phyloP scores from a whole-genome alignment of 2,329 filamentous ascomycete species.

The Botrytis cinerea region DNA sequence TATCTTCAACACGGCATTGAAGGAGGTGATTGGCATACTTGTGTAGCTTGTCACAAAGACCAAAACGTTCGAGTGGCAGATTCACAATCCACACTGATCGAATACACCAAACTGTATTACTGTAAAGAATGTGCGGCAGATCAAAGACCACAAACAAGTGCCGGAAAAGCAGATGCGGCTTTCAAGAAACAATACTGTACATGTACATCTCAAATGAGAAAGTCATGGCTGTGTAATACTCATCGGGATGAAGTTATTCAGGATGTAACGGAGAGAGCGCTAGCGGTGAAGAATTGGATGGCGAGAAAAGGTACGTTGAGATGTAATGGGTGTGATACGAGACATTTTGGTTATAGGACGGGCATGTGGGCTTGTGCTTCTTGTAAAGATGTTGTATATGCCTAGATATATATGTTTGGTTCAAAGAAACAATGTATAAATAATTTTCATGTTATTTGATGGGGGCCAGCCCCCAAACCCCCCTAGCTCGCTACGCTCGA shows the following conservation, averaged over 20 bases:
- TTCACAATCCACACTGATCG: neutral
- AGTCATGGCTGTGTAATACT: conserved; percentile 11
- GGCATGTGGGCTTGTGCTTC: conserved; percentile 15
- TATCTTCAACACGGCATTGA: conserved; percentile 1
- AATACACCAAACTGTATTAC: conserved; percentile 6
- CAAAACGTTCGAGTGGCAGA: neutral
- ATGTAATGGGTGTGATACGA: conserved; percentile 8
- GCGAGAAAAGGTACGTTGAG: neutral
- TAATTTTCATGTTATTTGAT: neutral
- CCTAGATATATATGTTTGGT: neutral
- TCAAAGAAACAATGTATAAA: neutral
- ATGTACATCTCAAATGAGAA: conserved; percentile 10
- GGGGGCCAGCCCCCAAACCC: neutral
- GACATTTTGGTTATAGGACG: neutral
- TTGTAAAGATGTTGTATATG: conserved; percentile 15
- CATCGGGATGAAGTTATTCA: neutral
- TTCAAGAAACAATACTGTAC: conserved; percentile 4
- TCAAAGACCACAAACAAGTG: neutral
- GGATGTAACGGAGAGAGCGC: neutral
- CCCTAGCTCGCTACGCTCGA: neutral
- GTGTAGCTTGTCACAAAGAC: neutral
- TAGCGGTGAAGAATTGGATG: conserved; percentile 7
- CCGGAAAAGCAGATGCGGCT: rapidly evolving
- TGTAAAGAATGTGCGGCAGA: neutral
- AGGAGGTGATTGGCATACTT: conserved; percentile 2